These are phyloP conservation scores for Boletus sp. DNA, from an alignment of 768 basidiomycete species.

Conservation along the genomic window DNA sequence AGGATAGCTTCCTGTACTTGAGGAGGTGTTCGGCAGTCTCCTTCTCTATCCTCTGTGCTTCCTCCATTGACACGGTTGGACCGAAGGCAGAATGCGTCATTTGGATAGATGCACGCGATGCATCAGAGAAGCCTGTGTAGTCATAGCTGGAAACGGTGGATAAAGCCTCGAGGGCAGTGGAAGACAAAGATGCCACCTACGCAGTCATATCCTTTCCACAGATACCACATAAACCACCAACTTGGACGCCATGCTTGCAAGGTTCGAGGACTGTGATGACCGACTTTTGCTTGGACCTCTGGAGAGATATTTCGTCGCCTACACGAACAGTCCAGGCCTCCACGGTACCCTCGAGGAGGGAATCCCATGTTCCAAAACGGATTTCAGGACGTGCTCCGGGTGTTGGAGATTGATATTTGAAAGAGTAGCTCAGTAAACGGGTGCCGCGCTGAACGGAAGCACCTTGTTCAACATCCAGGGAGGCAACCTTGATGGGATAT, in stretches of 20 bases:
- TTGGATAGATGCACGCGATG: constrained; percentile 82
- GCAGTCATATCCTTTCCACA: constrained; percentile 95
- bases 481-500: constrained; percentile 80
- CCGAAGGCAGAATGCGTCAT: constrained; percentile 94
- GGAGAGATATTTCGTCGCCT: constrained; percentile 61
- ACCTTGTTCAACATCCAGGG: constrained; percentile 51
- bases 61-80: constrained; percentile 87
- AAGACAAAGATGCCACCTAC: constrained; percentile 41
- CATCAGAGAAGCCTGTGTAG: constrained; percentile 85
- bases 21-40: constrained; percentile 80
- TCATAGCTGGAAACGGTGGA: constrained; percentile 50
- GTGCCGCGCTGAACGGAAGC: constrained; percentile 62
- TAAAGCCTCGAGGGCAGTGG: constrained; percentile 8
- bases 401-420: constrained; percentile 50
- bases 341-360: constrained; percentile 75
- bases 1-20: constrained; percentile 72
- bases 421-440: constrained; percentile 82
- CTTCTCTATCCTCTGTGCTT: constrained; percentile 85
- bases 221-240: constrained; percentile 87
- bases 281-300: constrained; percentile 55
- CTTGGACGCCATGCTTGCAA: constrained; percentile 94
- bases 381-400: constrained; percentile 54
- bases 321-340: constrained; percentile 64
- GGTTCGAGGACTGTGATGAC: constrained; percentile 76
- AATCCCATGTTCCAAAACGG: constrained; percentile 90